Evolutionary conservation across 805 yeast species (phyloP), one percentile per base, ranked within the genome.

Genomic region (Ogataea nakhonphanomensis): DNA sequence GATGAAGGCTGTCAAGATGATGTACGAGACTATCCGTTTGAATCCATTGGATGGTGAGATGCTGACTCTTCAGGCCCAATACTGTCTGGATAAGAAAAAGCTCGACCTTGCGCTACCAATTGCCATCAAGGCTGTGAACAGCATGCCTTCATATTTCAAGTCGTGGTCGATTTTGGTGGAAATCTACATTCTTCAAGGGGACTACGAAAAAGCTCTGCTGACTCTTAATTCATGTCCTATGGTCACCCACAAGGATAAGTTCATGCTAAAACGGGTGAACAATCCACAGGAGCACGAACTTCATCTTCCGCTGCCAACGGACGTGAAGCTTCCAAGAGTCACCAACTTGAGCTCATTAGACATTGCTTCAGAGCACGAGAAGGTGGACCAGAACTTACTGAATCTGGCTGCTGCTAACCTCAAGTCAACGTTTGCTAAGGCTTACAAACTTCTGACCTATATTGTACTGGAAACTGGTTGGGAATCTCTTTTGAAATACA

Each of bases 221-320:
- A 76, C 89, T 1, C 67, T 85, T 49, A 85, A 85, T 53, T 79
- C 91, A 11, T 83, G 90, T 54, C 95, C 95, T 17, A 83, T 85
- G 88, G 80, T 80, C 39, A 76, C 84, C 8, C 78, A 79, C 53
- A 81, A 78, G 55, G 93, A 84, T 51, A 75, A 75, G 46, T 84
- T 69, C 57, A 67, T 71, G 15, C 69, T 83, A 51, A 77, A 74
- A 55, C 67, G 93, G 53, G 71, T 81, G 4, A 75, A 76, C 8
- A 74, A 77, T 21, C 73, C 79, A 14, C 61, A 64, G 20, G 57
- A 68, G 13, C 78, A 76, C 3, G 74, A 72, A 42, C 62, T 85
- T 50, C 95, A 85, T 61, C 67, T 85, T 30, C 95, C 95, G 0
- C 67, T 82, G 30, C 93, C 95, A 3, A 66, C 73, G 24, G 93